These are phyloP conservation scores for Myriangium duriaei DNA, from an alignment of 2,329 filamentous ascomycete genomes.

Conservation along the genomic window DNA sequence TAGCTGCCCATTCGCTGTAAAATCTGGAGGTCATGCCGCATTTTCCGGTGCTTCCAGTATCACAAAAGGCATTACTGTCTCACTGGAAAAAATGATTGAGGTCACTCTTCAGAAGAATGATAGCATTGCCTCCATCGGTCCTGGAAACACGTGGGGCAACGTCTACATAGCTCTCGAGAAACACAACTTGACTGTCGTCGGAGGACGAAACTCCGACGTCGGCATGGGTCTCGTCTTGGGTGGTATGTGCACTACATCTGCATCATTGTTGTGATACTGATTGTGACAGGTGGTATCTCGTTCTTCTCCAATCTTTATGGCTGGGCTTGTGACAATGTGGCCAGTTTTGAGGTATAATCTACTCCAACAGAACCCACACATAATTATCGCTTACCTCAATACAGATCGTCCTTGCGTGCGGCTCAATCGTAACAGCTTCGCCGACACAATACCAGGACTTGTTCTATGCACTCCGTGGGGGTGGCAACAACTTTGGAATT, in stretches of 20 bases:
- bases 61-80: constrained; percentile 17
- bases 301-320: constrained; percentile 4
- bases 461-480: constrained; percentile 40
- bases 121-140: constrained; percentile 13
- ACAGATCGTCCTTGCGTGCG: constrained; percentile 42
- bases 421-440: constrained; percentile 36
- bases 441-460: constrained; percentile 34
- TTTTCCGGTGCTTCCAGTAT: constrained; percentile 17
- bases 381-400: constrained; percentile 5
- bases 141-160: constrained; percentile 13
- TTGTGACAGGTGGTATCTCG: constrained; percentile 1
- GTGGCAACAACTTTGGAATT: constrained; percentile 35
- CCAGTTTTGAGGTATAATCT: constrained; percentile 5
- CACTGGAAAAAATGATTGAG: constrained; percentile 15
- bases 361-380: neutral
- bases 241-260: constrained; percentile 21
- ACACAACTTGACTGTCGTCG: constrained; percentile 45
- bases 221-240: constrained; percentile 48
- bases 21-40: constrained; percentile 19
- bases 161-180: constrained; percentile 14
- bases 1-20: constrained; percentile 17
- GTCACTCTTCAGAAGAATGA: constrained; percentile 12
- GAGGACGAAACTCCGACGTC: constrained; percentile 50
- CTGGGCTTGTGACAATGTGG: constrained; percentile 5
- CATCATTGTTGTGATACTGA: neutral